Conservation (phyloP, 129 eudicot species). For the Saposhnikovia divaricata region DNA sequence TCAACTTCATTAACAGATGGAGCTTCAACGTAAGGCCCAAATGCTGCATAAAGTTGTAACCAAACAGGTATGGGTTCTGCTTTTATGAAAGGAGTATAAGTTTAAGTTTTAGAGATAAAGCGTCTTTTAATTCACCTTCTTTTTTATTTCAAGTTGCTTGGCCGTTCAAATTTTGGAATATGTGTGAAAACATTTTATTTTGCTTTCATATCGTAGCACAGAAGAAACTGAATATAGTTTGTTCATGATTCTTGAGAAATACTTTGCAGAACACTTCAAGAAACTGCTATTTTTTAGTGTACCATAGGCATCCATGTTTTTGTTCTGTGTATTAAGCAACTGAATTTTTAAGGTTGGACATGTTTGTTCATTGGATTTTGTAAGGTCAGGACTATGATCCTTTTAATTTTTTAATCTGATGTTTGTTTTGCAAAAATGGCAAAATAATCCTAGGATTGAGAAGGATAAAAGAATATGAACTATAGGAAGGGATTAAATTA, state of each 20-base stretch:
- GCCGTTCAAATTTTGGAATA: too few relatives aligned
- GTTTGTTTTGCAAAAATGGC: too few relatives aligned
- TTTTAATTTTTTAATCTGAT: too few relatives aligned
- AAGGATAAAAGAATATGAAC: too few relatives aligned
- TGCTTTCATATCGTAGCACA: neutral
- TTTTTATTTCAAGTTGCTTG: neutral
- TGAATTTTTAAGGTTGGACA: neutral
- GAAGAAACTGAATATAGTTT: neutral
- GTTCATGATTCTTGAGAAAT: neutral
- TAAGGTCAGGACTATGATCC: too few relatives aligned
- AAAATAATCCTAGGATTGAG: too few relatives aligned
- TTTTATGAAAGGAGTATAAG: neutral
- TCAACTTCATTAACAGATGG: conserved; percentile 36
- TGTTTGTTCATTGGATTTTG: too few relatives aligned
- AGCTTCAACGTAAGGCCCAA: conserved; percentile 58
- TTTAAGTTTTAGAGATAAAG: neutral
- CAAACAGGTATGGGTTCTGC: conserved; percentile 49
- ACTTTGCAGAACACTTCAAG: neutral
- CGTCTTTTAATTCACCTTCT: neutral
- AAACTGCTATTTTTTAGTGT: neutral
- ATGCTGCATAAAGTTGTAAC: conserved; percentile 65
- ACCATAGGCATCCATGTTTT: neutral
- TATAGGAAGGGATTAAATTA: too few relatives aligned
- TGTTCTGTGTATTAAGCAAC: too few relatives aligned
- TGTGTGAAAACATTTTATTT: too few relatives aligned